Base-by-base conservation (phyloP, 1,139 yeast species). In the Magnusiomyces paraingens region DNA sequence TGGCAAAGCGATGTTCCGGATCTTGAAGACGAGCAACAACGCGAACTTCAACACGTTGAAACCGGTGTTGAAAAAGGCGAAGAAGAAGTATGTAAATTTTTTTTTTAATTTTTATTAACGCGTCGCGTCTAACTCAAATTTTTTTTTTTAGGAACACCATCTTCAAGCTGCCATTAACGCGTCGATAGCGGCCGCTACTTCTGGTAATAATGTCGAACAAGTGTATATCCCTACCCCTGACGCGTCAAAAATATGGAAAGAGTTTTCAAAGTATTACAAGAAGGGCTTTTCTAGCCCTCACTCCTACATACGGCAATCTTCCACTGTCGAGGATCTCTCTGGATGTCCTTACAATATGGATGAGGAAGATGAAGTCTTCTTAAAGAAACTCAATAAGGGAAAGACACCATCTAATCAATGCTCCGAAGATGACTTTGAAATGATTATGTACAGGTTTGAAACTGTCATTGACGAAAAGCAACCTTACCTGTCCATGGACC, bases 11-110 rank as follows among this genome's bases (percentile, higher is more conserved):
- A 93, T 63, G 73, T 90, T 55, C 94, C 96, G 1, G 85, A 86
- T 59, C 70, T 85, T 55, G 96, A 89, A 60, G 80, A 80, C 57
- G 77, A 73, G 54, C 84, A 82, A 53, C 96, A 87, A 66, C 81
- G 98, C 52, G 97, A 91, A 60, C 71, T 88, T 32, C 91, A 89
- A 64, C 89, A 89, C 57, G 82, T 93, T 50, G 99, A 93, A 64
- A 93, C 99, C 5, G 99, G 99, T 70, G 99, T 93, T 51, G 99
- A 93, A 68, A 93, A 94, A 68, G 90, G 89, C 62, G 99, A 93
- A 70, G 99, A 93, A 70, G 95, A 89, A 52, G 58, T 52, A 49
- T 55, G 67, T 63, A 47, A 61, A 42, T 29, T 15, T 43, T 38
- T 12, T 6, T 36, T 18, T 22, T 2, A 11, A 3, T 35, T 39